Evolutionary conservation across 495 filamentous ascomycete genomes (phyloP), one percentile per base, ranked within the genome.

Genomic region (Trichoderma gamsii): DNA sequence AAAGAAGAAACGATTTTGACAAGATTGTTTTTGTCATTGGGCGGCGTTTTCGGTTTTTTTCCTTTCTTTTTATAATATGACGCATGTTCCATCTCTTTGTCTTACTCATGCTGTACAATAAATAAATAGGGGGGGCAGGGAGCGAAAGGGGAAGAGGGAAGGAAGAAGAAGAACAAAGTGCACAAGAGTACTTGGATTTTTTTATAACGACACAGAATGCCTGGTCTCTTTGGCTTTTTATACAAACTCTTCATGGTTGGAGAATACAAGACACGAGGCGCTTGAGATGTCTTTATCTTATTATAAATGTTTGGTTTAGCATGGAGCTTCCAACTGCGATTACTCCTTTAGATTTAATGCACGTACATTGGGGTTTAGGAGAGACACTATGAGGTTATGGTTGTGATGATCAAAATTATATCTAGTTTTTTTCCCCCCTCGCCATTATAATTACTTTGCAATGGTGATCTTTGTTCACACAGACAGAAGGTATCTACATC

Each of bases 1-100:
- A 61, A 61, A 61, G 56, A 38, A 61, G 56, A 61, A 61, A 61
- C 11, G 56, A 61, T 32, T 32, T 61, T 61, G 56, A 32, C 56
- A 61, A 61, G 27, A 12, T 7, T 59, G 6, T 6, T 59, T 61
- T 18, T 61, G 56, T 61, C 56, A 61, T 61, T 61, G 56, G 56
- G 56, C 56, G 56, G 56, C 56, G 56, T 61, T 61, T 61, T 23
- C 11, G 18, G n/a, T 0, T 9, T 29, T 61, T 12, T n/a, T n/a
- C n/a, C n/a, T n/a, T n/a, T 4, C 1, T 29, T 29, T 29, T 29
- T 59, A 61, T 61, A 16, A 16, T 49, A 49, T 15, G 23, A 27
- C 11, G 27, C 11, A 8, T 59, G n/a, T 59, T 59, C 11, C 11
- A 29, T 32, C 16, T 35, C 27, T 29, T 29, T 61, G 23, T 61